A percentile compares a stretch with the other conserved stretches of the same genome.
Evolutionary conservation across 225 moss, liverwort and hornwort genomes (phyloP).

Genomic region (Pseudisothecium myosuroides): DNA sequence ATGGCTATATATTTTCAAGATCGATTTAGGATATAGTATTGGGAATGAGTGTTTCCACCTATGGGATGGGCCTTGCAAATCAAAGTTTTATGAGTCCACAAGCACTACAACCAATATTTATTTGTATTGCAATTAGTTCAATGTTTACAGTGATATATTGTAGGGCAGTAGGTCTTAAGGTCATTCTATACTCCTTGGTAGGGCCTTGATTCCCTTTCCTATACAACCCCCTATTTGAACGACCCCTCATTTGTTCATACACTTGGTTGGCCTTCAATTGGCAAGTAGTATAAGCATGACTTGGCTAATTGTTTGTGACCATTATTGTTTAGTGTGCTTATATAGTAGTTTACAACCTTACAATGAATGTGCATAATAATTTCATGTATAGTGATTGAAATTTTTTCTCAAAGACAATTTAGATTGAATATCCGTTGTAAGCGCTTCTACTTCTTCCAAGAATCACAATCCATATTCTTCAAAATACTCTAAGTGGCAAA

Average conservation of each 20-base stretch:
- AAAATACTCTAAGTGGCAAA: neutral
- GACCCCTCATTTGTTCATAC: neutral
- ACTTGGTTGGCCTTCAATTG: neutral
- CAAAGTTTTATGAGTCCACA: no score
- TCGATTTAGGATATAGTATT: neutral
- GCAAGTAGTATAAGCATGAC: neutral
- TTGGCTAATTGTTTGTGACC: neutral
- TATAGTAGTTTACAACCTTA: neutral
- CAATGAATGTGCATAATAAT: neutral
- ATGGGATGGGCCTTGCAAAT: neutral
- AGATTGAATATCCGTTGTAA: rapidly evolving
- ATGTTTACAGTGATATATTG: no score
- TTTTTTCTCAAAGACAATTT: neutral
- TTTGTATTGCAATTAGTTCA: no score
- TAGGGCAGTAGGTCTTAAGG: neutral
- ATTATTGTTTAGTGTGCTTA: neutral
- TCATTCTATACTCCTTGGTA: no score
- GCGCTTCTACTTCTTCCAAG: rapidly evolving
- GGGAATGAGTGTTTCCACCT: rapidly evolving
- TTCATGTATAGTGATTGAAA: rapidly evolving
- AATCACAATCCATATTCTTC: neutral
- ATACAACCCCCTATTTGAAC: neutral
- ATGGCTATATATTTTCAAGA: neutral
- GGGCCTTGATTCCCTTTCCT: no score
- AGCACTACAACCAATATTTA: no score